A percentile compares a stretch with the other conserved stretches of the same genome.
These are phyloP conservation scores for Colletotrichum gigasporum DNA, from an alignment of 2,329 filamentous ascomycete species.

Conservation along the genomic window DNA sequence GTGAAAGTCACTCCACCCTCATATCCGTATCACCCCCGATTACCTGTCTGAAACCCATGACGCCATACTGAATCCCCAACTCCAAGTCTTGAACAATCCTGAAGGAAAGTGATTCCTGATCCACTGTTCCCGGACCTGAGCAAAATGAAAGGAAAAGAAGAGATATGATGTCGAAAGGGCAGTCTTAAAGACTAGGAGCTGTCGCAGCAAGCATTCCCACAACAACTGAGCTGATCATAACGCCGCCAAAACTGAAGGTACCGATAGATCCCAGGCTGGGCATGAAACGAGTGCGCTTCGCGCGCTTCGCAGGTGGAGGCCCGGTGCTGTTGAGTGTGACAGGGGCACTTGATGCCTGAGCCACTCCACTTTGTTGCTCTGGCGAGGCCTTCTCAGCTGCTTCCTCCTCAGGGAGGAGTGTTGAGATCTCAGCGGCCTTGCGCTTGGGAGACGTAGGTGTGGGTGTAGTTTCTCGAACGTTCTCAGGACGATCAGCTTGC, in stretches of 20 bases:
- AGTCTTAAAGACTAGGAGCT: conserved; percentile 16
- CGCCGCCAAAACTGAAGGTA: conserved; percentile 11
- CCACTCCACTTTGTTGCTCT: background rate
- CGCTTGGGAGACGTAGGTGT: conserved; percentile 43
- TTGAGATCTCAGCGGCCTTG: conserved; percentile 43
- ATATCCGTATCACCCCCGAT: background rate
- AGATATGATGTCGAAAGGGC: background rate
- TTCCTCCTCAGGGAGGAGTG: conserved; percentile 32
- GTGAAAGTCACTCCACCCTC: background rate
- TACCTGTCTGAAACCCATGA: background rate
- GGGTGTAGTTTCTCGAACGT: too few species aligned
- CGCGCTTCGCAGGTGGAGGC: background rate
- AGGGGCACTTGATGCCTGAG: background rate
- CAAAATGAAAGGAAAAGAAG: background rate
- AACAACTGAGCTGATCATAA: conserved; percentile 8
- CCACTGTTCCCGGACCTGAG: background rate
- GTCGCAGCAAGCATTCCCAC: conserved; percentile 16
- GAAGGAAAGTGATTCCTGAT: too few species aligned
- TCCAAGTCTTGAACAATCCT: background rate
- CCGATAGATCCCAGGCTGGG: background rate
- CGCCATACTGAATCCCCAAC: background rate
- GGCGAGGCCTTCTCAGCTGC: background rate
- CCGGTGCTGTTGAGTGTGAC: background rate
- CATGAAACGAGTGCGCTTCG: conserved; percentile 1
- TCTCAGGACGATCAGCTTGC: background rate